Conservation (phyloP, 2,329 filamentous ascomycete species). For the Epichloe aotearoae region DNA sequence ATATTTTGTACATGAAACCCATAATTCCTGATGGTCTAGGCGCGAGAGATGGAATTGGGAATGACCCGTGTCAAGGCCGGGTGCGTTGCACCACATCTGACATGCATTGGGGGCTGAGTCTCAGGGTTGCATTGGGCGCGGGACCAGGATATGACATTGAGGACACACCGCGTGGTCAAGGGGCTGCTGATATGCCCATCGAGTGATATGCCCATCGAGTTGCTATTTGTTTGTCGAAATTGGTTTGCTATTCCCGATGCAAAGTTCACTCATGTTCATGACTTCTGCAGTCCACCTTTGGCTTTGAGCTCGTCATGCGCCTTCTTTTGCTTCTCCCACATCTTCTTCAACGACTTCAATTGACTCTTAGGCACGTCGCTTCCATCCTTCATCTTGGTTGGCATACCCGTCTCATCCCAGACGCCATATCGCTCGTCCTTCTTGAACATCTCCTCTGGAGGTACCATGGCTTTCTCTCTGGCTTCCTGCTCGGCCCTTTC, state of each 20-base stretch:
- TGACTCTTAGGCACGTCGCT: slow-evolving; percentile 70
- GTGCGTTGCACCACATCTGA: not conserved
- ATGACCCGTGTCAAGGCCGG: not conserved
- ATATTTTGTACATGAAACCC: too few species aligned
- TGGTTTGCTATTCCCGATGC: too few species aligned
- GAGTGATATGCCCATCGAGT: too few species aligned
- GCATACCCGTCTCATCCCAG: slow-evolving; percentile 75
- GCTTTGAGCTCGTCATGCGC: slow-evolving; percentile 45
- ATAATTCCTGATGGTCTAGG: too few species aligned
- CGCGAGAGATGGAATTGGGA: too few species aligned
- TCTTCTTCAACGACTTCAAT: slow-evolving; percentile 72
- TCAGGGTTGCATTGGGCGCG: not conserved
- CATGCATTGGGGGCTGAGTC: not conserved
- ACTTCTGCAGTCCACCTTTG: slow-evolving; percentile 6
- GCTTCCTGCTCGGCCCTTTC: slow-evolving; percentile 41
- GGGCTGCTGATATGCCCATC: too few species aligned
- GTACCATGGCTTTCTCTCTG: slow-evolving; percentile 42
- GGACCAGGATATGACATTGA: not conserved
- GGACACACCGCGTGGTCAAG: not conserved
- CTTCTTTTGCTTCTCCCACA: slow-evolving; percentile 87
- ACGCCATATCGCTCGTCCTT: slow-evolving; percentile 48
- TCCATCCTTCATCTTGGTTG: slow-evolving; percentile 63
- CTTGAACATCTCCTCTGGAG: slow-evolving; percentile 44
- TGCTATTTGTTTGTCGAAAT: too few species aligned
- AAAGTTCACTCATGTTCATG: not conserved